Base-by-base conservation (phyloP, 1,284 basidiomycete species). In the Chalciporus sp. region DNA sequence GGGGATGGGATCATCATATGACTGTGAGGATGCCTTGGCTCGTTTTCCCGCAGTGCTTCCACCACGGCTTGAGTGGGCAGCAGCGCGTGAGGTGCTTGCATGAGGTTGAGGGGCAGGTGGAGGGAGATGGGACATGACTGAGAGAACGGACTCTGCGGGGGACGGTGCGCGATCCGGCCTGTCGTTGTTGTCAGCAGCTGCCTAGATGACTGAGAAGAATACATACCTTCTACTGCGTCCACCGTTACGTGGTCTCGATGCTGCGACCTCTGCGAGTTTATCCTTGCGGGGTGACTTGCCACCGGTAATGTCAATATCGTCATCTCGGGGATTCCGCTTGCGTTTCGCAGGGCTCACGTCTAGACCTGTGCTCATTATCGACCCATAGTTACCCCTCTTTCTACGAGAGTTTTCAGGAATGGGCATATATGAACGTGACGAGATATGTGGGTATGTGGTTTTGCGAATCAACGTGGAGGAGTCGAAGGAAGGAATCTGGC, bases 381-480 rank as follows among this genome's bases (percentile, higher is more conserved):
- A 79, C 26, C 76, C 76, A 39, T 76, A 76, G 23, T 72, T 76
- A 33, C 76, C 72, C 64, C 83, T 68, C 69, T 80, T 66, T 50
- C 89, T 73, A 47, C 88, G 74, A 16, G 84, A 82, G 17, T 79
- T 78, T 67, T 90, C 88, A 39, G 78, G 72, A 17, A 80, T 72
- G 17, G 87, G 85, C 75, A 84, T 79, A 62, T 81, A 88, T 10
- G 84, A 80, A 53, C 82, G 78, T 31, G 82, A 75, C 28, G 87
- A 82, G 59, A 85, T 85, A 70, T 85, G 88, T 2, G 90, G 90
- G 68, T 86, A 92, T 7, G 80, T 77, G 8, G 90, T 92, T 61
- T 77, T 82, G 49, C 84, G 77, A 62, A 78, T 81, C 49, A 88
- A 74, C 55, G 76, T 73, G 42, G 80, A 74, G 3, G 78, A 62